Conservation (phyloP, 2,329 filamentous ascomycete genomes). For the Verticillium albo-atrum region DNA sequence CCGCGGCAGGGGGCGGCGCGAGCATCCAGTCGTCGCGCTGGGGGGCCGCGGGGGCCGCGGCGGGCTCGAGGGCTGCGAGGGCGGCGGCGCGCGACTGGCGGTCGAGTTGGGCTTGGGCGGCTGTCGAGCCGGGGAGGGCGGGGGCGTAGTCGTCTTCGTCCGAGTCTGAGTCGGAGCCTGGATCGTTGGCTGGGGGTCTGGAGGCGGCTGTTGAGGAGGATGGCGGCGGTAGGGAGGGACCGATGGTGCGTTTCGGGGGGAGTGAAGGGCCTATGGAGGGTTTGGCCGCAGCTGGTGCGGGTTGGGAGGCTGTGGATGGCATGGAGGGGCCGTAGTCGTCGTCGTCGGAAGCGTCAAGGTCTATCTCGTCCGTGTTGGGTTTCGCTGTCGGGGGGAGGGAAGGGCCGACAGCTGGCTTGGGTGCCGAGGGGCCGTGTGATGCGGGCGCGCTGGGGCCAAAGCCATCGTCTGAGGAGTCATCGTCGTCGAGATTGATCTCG, state of each 20-base stretch:
- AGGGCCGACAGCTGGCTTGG: conserved; percentile 18
- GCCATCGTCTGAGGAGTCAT: conserved; percentile 34
- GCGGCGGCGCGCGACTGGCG: conserved; percentile 40
- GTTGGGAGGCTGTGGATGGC: conserved; percentile 12
- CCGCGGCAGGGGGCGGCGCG: conserved; percentile 59
- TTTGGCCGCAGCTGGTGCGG: conserved; percentile 8
- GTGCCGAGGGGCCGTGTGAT: conserved; percentile 10
- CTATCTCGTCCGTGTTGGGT: conserved; percentile 36
- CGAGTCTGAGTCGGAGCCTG: conserved; percentile 26
- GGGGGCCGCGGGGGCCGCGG: conserved; percentile 30
- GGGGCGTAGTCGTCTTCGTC: conserved; percentile 50
- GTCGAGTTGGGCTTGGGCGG: conserved; percentile 25
- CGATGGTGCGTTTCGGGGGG: conserved; percentile 27
- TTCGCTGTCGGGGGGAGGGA: conserved; percentile 23
- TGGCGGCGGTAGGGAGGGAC: conserved; percentile 38
- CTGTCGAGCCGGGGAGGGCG: conserved; percentile 43
- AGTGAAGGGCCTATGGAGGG: conserved; percentile 20
- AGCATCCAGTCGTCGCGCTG: conserved; percentile 86
- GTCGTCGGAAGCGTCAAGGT: conserved; percentile 28
- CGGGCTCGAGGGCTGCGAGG: conserved; percentile 19
- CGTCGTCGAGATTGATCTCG: conserved; percentile 42
- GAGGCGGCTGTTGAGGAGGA: conserved; percentile 18
- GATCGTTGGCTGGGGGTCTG: conserved; percentile 32
- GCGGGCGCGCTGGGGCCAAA: conserved; percentile 32
- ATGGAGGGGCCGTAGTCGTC: conserved; percentile 22